A percentile compares a stretch with the other conserved stretches of the same genome.
Evolutionary conservation across 2,329 filamentous ascomycete species (phyloP).

Genomic region (Aspergillus sp.): DNA sequence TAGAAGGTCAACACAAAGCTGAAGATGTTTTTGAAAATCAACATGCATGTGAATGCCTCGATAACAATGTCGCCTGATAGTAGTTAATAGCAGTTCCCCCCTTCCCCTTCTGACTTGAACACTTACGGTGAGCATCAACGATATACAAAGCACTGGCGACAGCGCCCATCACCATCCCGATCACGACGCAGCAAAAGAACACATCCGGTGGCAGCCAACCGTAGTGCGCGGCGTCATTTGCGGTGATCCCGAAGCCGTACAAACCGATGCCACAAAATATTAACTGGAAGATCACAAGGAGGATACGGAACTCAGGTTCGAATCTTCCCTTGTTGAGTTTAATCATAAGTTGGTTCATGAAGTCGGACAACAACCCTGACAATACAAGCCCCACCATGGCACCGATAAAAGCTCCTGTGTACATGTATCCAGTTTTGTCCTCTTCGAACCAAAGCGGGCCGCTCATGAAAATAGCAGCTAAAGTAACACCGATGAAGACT

Average conservation of each 20-base stretch:
- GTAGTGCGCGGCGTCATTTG: conserved; percentile 60
- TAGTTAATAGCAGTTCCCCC: not conserved
- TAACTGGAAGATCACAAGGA: conserved; percentile 80
- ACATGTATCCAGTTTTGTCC: conserved; percentile 80
- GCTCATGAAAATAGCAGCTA: conserved; percentile 78
- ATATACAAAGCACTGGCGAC: conserved; percentile 85
- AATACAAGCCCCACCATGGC: conserved; percentile 74
- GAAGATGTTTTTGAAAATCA: conserved; percentile 95
- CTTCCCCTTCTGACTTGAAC: not conserved
- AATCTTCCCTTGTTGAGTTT: conserved; percentile 76
- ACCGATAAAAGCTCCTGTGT: conserved; percentile 82
- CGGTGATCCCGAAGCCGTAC: conserved; percentile 79
- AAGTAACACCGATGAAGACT: conserved; percentile 81
- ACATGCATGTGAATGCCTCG: conserved; percentile 83
- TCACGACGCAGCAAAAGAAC: conserved; percentile 81
- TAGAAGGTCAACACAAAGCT: conserved; percentile 81
- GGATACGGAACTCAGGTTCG: conserved; percentile 85
- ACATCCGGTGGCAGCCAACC: conserved; percentile 73
- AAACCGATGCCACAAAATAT: conserved; percentile 75
- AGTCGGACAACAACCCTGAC: conserved; percentile 73
- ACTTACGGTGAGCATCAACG: conserved; percentile 84
- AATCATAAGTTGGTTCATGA: conserved; percentile 68
- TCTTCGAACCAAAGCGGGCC: conserved; percentile 80
- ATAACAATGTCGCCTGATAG: conserved; percentile 70
- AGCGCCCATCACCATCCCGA: conserved; percentile 88